Percentiles rank a stretch among this genome's conserved stretches.
phyloP scores from a whole-genome alignment of 75 land plant species.

The Cupressus sempervirens region DNA sequence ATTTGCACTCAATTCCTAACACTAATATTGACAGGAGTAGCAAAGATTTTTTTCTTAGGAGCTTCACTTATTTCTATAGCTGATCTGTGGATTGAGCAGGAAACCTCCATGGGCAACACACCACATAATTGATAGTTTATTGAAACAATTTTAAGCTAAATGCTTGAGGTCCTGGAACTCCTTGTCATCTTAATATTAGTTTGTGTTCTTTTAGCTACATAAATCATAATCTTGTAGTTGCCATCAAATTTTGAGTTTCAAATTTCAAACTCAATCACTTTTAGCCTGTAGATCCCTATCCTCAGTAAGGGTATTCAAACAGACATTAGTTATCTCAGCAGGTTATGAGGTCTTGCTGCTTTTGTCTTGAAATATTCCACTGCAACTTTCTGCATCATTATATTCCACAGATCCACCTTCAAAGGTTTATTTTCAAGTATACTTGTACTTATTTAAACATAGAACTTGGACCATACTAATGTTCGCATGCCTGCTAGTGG shows the following conservation, averaged over 20 bases:
- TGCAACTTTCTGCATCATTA: not conserved
- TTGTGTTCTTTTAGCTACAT: not conserved
- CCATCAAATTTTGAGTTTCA: not conserved
- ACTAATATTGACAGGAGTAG: not conserved
- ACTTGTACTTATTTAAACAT: not conserved
- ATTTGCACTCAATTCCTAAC: not conserved
- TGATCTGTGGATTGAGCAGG: too few species aligned
- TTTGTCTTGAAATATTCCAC: not conserved
- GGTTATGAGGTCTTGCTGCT: not conserved
- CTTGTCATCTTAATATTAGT: not conserved
- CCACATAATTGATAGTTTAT: not conserved
- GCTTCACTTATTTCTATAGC: too few species aligned
- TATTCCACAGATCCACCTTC: not conserved
- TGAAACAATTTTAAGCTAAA: not conserved
- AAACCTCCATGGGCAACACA: not conserved
- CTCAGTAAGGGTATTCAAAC: not conserved
- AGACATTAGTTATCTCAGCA: not conserved
- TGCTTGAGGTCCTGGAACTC: not conserved
- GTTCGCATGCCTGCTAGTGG: too few species aligned
- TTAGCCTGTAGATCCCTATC: not conserved
- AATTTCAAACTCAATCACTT: not conserved
- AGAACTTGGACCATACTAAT: too few species aligned
- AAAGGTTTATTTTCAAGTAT: not conserved
- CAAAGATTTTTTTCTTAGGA: not conserved
- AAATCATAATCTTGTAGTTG: not conserved